These are phyloP conservation scores for Calcarisporium arbuscula DNA, from an alignment of 2,329 filamentous ascomycete genomes.

Conservation along the genomic window DNA sequence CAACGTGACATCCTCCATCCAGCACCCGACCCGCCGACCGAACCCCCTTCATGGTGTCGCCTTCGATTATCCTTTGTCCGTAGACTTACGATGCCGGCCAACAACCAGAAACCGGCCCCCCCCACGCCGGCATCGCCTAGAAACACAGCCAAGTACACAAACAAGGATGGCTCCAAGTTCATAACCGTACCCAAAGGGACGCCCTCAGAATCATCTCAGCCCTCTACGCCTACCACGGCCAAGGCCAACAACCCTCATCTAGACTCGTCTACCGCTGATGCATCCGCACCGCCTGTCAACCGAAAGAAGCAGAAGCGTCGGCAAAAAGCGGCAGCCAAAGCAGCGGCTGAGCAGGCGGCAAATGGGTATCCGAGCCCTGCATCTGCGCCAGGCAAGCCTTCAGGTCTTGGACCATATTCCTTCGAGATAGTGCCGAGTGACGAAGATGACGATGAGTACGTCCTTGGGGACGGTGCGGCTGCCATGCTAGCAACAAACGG, in stretches of 20 bases:
- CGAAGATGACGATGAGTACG: conserved; percentile 42
- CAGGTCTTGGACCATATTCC: conserved; percentile 25
- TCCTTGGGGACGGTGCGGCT: conserved; percentile 20
- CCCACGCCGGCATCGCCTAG: conserved; percentile 46
- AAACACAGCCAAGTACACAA: conserved; percentile 55
- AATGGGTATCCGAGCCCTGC: conserved; percentile 37
- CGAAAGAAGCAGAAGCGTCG: conserved; percentile 93
- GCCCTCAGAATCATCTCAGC: conserved; percentile 46
- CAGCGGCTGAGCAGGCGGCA: conserved; percentile 35
- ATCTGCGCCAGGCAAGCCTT: conserved; percentile 15
- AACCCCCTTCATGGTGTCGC: conserved; percentile 33
- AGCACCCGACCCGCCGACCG: conserved; percentile 14
- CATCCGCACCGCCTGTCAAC: conserved; percentile 56
- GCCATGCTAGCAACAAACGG: conserved; percentile 27
- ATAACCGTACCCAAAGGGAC: conserved; percentile 56
- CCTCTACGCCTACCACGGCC: conserved; percentile 42
- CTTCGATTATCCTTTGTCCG: conserved; percentile 25
- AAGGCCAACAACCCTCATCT: conserved; percentile 26
- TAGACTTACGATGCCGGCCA: conserved; percentile 43
- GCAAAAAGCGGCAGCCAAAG: conserved; percentile 73
- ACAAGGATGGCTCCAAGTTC: conserved; percentile 64
- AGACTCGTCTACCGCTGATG: conserved; percentile 19
- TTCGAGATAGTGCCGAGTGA: conserved; percentile 52
- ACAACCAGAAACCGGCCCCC: conserved; percentile 43
- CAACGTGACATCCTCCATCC: conserved; percentile 6